Conservation (phyloP, 345 rosid species). For the Lepidium africanum region DNA sequence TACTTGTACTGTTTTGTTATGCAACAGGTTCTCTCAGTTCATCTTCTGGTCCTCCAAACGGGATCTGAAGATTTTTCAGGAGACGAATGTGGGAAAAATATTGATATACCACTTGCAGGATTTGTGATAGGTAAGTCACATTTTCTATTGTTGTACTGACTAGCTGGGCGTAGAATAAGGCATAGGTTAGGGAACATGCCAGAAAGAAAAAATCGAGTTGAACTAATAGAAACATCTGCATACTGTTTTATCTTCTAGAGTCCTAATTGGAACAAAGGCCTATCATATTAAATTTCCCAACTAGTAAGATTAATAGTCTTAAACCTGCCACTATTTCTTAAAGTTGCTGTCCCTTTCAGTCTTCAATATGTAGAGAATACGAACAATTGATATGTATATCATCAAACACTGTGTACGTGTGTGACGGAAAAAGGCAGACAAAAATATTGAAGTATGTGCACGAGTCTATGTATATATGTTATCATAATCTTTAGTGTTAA, state of each 20-base stretch:
- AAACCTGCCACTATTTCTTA: neutral
- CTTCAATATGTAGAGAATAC: neutral
- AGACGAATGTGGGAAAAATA: slow-evolving; percentile 12
- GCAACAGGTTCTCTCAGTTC: slow-evolving; percentile 58
- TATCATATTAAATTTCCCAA: neutral
- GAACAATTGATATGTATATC: neutral
- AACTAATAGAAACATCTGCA: neutral
- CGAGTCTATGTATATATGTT: neutral
- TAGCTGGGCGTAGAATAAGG: neutral
- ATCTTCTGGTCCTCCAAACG: slow-evolving; percentile 52
- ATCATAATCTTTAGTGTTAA: neutral
- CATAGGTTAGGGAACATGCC: neutral
- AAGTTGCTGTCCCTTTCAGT: neutral
- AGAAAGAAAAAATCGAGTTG: neutral
- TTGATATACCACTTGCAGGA: slow-evolving; percentile 70
- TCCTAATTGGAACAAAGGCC: neutral
- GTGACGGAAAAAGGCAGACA: neutral
- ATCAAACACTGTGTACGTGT: neutral
- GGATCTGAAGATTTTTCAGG: slow-evolving; percentile 21
- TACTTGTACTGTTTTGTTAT: neutral
- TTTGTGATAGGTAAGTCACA: slow-evolving; percentile 64
- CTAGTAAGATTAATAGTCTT: neutral
- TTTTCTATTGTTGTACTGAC: neutral
- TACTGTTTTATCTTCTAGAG: neutral
- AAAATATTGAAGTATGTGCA: neutral